phyloP scores from a whole-genome alignment of 164 flowering plant species.

The Sextonia rubra region DNA sequence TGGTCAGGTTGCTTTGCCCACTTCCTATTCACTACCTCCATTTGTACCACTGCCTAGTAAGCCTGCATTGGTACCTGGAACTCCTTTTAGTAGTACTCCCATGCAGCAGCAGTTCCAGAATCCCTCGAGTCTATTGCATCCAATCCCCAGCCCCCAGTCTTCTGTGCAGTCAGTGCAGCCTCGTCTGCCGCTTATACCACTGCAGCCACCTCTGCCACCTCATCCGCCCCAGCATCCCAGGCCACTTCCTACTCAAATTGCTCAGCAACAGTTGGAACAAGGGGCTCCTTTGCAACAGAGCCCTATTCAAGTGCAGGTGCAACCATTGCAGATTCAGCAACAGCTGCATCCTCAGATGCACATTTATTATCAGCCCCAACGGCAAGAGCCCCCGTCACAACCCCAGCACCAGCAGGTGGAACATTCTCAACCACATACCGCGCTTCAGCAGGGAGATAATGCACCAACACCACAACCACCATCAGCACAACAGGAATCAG shows the following conservation, averaged over 20 bases:
- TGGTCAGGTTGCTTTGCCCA: constrained; percentile 34
- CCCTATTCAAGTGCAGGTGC: constrained; percentile 52
- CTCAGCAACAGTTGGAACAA: constrained; percentile 55
- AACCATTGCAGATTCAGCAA: constrained; percentile 57
- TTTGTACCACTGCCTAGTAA: constrained; percentile 41
- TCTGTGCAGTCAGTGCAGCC: constrained; percentile 50
- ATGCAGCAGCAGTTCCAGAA: constrained; percentile 53
- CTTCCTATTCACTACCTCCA: constrained; percentile 48
- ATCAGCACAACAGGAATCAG: constrained; percentile 58
- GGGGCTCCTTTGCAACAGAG: constrained; percentile 48
- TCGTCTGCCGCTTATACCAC: constrained; percentile 62
- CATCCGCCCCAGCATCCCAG: constrained; percentile 76
- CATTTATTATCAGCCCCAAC: constrained; percentile 55
- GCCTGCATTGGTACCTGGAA: constrained; percentile 49
- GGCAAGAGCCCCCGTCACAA: constrained; percentile 41
- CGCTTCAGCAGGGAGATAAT: constrained; percentile 39
- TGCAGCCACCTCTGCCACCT: constrained; percentile 83
- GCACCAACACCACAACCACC: constrained; percentile 11
- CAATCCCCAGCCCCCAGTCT: constrained; percentile 37
- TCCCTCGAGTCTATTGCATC: constrained; percentile 35
- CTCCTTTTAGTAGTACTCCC: constrained; percentile 36
- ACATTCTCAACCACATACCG: constrained; percentile 33
- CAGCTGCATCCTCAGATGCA: constrained; percentile 60
- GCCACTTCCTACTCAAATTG: constrained; percentile 46
- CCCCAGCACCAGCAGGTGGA: constrained; percentile 43